Conservation (phyloP, 2,329 filamentous ascomycete genomes). For the Colletotrichum somersetense region DNA sequence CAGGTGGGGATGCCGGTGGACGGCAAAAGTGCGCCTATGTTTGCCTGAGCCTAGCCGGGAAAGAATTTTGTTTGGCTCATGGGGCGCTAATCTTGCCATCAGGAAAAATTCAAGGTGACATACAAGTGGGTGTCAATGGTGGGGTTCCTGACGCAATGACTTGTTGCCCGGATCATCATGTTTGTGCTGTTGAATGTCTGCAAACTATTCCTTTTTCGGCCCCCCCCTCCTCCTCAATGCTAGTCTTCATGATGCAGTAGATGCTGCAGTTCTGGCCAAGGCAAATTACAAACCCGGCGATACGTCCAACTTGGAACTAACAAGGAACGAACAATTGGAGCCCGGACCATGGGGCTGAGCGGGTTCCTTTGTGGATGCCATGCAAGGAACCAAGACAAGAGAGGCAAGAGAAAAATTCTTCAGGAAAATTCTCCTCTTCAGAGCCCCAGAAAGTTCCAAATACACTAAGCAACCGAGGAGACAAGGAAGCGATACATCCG, state of each 20-base stretch:
- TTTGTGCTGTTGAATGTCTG: slow-evolving; percentile 1
- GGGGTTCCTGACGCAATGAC: slow-evolving; percentile 23
- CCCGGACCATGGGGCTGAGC: slow-evolving; percentile 13
- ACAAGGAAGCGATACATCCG: not conserved
- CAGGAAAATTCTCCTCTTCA: not conserved
- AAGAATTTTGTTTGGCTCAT: not conserved
- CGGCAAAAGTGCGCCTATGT: fast-evolving
- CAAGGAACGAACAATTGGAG: not conserved
- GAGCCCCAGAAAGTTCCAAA: slow-evolving; percentile 6
- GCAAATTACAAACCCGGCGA: not conserved
- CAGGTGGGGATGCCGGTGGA: not conserved
- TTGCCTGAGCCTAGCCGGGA: too few species aligned
- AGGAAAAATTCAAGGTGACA: not conserved
- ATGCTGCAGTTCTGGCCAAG: not conserved
- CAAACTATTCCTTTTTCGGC: not conserved
- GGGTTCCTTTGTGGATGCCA: slow-evolving; percentile 11
- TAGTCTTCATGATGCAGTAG: not conserved
- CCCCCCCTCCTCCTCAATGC: not conserved
- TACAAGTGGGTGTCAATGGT: not conserved
- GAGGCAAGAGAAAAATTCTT: slow-evolving; percentile 16
- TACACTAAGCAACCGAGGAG: not conserved
- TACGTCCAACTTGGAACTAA: slow-evolving; percentile 12
- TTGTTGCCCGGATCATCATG: slow-evolving; percentile 3
- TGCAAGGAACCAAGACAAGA: not conserved
- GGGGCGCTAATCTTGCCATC: not conserved